These are phyloP conservation scores for Solanum gracilifrons DNA, from an alignment of 257 asterid species.

Conservation along the genomic window DNA sequence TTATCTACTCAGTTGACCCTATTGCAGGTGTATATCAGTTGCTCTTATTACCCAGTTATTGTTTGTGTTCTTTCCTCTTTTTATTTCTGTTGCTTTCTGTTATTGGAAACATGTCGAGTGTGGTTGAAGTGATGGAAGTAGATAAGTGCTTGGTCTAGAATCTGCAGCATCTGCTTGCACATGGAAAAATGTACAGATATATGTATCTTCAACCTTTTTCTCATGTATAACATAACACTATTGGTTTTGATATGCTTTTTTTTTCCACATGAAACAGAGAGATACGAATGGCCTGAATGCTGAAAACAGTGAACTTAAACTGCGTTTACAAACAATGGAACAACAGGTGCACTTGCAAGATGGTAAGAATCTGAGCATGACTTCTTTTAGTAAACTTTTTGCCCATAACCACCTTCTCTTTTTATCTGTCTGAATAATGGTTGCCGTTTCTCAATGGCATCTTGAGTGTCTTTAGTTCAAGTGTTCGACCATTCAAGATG, in stretches of 20 bases:
- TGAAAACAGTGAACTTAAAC: conserved; percentile 89
- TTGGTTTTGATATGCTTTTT: conserved; percentile 6
- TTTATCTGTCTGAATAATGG: background rate
- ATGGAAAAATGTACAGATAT: background rate
- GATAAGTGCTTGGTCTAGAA: background rate
- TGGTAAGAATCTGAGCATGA: conserved; percentile 35
- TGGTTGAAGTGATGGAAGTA: background rate
- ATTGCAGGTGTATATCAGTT: conserved; percentile 47
- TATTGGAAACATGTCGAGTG: background rate
- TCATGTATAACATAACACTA: background rate
- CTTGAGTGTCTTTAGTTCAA: background rate
- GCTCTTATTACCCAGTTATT: background rate
- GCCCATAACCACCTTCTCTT: background rate
- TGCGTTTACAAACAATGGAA: conserved; percentile 86
- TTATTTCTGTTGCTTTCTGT: background rate
- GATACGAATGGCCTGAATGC: conserved; percentile 81
- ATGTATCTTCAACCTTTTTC: background rate
- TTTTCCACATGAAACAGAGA: conserved; percentile 39
- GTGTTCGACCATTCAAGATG: background rate
- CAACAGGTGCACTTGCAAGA: conserved; percentile 96
- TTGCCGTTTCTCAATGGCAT: background rate
- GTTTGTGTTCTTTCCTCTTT: background rate
- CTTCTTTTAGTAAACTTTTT: background rate
- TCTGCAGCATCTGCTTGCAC: background rate
- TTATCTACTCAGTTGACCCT: conserved; percentile 85